Conservation (phyloP, 2,329 filamentous ascomycete genomes). For the Colletotrichum kahawae region DNA sequence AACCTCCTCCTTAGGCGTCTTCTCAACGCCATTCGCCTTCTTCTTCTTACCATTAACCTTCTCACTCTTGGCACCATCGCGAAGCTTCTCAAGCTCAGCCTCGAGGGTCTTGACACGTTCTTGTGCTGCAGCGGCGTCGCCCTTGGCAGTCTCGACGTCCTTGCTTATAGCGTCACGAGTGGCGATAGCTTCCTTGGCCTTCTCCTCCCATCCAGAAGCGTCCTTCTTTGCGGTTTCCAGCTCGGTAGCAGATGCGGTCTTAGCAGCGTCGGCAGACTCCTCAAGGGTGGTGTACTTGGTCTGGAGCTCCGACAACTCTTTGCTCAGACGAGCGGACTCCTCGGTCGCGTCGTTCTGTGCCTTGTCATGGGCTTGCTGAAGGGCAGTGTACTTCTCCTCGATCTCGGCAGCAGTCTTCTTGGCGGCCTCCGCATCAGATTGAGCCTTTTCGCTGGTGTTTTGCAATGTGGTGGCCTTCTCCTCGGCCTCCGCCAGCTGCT, state of each 20-base stretch:
- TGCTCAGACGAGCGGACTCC: conserved; percentile 6
- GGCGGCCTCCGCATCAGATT: conserved; percentile 3
- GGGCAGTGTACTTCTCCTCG: conserved; percentile 9
- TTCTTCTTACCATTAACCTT: conserved; percentile 40
- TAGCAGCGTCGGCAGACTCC: conserved; percentile 9
- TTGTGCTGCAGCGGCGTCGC: conserved; percentile 25
- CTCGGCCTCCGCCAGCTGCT: conserved; percentile 30
- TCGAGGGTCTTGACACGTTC: conserved; percentile 20
- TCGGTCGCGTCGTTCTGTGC: conserved; percentile 18
- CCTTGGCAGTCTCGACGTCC: conserved; percentile 28
- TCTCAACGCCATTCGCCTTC: conserved; percentile 35
- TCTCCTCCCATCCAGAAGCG: conserved; percentile 3
- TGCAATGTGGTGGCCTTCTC: conserved; percentile 25
- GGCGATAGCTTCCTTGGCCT: neutral
- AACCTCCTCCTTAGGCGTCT: conserved; percentile 23
- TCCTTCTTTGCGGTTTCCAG: conserved; percentile 18
- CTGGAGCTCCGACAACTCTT: conserved; percentile 8
- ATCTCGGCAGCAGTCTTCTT: conserved; percentile 23
- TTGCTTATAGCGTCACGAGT: neutral
- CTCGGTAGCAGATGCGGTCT: neutral
- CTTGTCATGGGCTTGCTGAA: conserved; percentile 25
- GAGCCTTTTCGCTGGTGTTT: conserved; percentile 28
- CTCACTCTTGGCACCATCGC: conserved; percentile 36
- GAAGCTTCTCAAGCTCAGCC: conserved; percentile 31
- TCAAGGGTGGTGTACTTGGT: conserved; percentile 8